Conservation (phyloP, 768 basidiomycete genomes). For the Mycena belliarum region DNA sequence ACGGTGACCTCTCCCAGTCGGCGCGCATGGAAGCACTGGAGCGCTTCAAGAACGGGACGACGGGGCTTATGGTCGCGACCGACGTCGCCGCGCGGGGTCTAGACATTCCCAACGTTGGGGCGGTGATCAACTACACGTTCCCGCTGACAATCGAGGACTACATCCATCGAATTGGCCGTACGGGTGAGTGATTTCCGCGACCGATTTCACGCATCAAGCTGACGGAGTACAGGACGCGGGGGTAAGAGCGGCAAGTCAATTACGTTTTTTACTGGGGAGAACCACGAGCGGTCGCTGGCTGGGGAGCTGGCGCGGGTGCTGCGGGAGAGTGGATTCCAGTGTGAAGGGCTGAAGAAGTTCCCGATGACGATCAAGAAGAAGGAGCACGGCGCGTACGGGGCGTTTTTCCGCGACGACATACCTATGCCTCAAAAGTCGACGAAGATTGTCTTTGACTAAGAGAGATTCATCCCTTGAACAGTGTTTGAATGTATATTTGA, state of each 20-base stretch:
- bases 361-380: slow-evolving; percentile 98
- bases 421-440: slow-evolving; percentile 62
- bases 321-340: slow-evolving; percentile 81
- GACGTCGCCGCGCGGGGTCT: slow-evolving; percentile 97
- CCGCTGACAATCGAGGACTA: slow-evolving; percentile 95
- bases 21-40: slow-evolving; percentile 85
- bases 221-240: slow-evolving; percentile 65
- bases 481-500: too few species aligned
- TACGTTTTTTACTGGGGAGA: slow-evolving; percentile 95
- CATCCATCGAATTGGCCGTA: slow-evolving; percentile 87
- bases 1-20: slow-evolving; percentile 88
- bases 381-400: slow-evolving; percentile 87
- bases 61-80: slow-evolving; percentile 87
- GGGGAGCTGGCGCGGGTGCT: slow-evolving; percentile 93
- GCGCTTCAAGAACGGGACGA: slow-evolving; percentile 80
- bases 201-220: slow-evolving; percentile 14
- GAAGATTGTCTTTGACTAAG: slow-evolving; percentile 69
- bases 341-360: slow-evolving; percentile 79
- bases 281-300: slow-evolving; percentile 81
- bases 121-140: slow-evolving; percentile 97
- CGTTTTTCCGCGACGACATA: slow-evolving; percentile 76
- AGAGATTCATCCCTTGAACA: not conserved
- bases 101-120: slow-evolving; percentile 94
- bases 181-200: slow-evolving; percentile 51
- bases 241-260: slow-evolving; percentile 89